These are phyloP conservation scores for Liquidambar formosana DNA, from an alignment of 164 flowering plant species.

Conservation along the genomic window DNA sequence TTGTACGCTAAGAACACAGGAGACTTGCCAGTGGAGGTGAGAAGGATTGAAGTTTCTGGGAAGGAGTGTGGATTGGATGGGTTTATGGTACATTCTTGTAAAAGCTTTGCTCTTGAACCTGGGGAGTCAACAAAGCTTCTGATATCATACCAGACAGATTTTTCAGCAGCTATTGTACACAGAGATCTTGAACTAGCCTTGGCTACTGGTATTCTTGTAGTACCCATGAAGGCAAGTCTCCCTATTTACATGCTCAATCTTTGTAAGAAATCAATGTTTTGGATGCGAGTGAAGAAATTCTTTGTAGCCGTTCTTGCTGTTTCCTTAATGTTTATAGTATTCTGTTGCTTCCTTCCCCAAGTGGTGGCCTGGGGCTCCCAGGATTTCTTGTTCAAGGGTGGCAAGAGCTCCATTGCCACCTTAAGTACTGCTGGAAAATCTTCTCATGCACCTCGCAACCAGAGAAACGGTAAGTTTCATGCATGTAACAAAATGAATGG, in stretches of 20 bases:
- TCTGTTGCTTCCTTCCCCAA: conserved; percentile 41
- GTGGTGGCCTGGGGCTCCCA: conserved; percentile 29
- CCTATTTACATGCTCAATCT: conserved; percentile 48
- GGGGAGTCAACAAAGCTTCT: conserved; percentile 62
- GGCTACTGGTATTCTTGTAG: conserved; percentile 54
- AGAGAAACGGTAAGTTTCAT: conserved; percentile 27
- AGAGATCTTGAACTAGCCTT: conserved; percentile 70
- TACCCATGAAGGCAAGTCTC: conserved; percentile 76
- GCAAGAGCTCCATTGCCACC: conserved; percentile 23
- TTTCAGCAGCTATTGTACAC: conserved; percentile 47
- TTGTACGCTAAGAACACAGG: conserved; percentile 73
- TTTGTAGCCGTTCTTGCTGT: conserved; percentile 33
- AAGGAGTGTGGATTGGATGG: conserved; percentile 68
- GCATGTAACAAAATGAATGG: conserved; percentile 23
- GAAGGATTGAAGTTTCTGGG: conserved; percentile 67
- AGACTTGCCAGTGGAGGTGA: conserved; percentile 69
- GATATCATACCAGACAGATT: conserved; percentile 63
- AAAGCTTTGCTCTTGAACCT: conserved; percentile 67
- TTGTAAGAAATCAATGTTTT: conserved; percentile 56
- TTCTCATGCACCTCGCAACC: conserved; percentile 19
- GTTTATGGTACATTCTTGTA: conserved; percentile 56
- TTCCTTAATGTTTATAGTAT: conserved; percentile 31
- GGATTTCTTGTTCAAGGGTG: conserved; percentile 31
- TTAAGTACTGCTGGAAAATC: conserved; percentile 28
- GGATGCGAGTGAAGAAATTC: conserved; percentile 52